Percentiles rank a stretch among this genome's conserved stretches.
Evolutionary conservation across 495 filamentous ascomycete species (phyloP).

Genomic region (Hyaloscypha bicolor): DNA sequence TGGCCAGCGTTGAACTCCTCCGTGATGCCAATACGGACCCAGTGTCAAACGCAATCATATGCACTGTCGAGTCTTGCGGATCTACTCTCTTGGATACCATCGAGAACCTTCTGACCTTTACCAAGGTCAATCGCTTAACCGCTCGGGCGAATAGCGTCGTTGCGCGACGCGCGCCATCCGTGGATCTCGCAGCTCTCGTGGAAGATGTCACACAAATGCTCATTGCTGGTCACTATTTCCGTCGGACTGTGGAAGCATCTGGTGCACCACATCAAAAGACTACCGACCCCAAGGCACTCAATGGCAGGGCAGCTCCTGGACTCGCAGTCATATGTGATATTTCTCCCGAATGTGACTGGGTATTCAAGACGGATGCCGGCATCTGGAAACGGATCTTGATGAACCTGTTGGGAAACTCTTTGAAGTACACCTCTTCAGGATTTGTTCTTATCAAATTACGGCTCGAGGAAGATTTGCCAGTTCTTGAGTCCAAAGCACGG

Average conservation of each 20-base stretch:
- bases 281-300: slow-evolving; percentile 2
- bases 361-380: slow-evolving; percentile 33
- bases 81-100: slow-evolving; percentile 23
- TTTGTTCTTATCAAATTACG: slow-evolving; percentile 46
- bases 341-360: slow-evolving; percentile 30
- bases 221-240: slow-evolving; percentile 35
- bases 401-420: slow-evolving; percentile 78
- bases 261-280: slow-evolving; percentile 8
- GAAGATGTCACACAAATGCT: slow-evolving; percentile 47
- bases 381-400: slow-evolving; percentile 70
- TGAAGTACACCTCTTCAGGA: slow-evolving; percentile 73
- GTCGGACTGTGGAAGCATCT: neutral
- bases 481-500: neutral
- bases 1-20: slow-evolving; percentile 67
- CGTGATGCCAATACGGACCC: slow-evolving; percentile 54
- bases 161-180: neutral
- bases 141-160: neutral
- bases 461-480: neutral
- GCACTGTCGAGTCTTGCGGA: slow-evolving; percentile 19
- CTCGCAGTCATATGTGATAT: slow-evolving; percentile 37
- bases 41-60: slow-evolving; percentile 51
- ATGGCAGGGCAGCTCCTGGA: neutral
- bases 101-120: slow-evolving; percentile 11
- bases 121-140: slow-evolving; percentile 2
- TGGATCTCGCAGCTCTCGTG: slow-evolving; percentile 24